Evolutionary conservation across 2,329 filamentous ascomycete genomes (phyloP).

Genomic region (Orbilia javanica): DNA sequence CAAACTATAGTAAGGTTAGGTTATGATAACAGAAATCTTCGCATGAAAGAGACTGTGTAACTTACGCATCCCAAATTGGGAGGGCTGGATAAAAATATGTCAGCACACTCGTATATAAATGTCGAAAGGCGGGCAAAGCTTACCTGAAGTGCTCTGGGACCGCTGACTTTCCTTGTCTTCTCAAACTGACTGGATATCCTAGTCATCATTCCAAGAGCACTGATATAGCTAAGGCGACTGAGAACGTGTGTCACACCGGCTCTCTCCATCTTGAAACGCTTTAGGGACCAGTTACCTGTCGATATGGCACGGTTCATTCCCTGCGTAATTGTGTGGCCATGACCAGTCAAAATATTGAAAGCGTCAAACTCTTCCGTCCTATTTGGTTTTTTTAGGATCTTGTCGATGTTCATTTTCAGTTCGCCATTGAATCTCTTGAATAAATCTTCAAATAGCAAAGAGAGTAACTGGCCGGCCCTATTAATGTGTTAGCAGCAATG

Average conservation of each 20-base stretch:
- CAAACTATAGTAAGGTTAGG: slow-evolving; percentile 71
- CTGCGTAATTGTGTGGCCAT: slow-evolving; percentile 87
- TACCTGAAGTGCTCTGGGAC: slow-evolving; percentile 87
- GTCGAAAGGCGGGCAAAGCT: neutral
- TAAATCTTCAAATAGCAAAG: slow-evolving; percentile 93
- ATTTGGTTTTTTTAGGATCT: slow-evolving; percentile 92
- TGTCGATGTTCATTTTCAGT: slow-evolving; percentile 93
- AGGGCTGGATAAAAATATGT: slow-evolving; percentile 70
- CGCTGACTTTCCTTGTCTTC: slow-evolving; percentile 96
- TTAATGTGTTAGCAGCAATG: slow-evolving; percentile 1
- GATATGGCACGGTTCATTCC: slow-evolving; percentile 97
- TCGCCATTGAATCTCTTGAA: slow-evolving; percentile 95
- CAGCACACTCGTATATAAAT: neutral
- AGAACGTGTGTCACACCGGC: slow-evolving; percentile 96
- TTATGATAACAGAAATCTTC: neutral
- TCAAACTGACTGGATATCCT: slow-evolving; percentile 98
- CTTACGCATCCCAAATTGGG: slow-evolving; percentile 89
- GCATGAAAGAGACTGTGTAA: neutral
- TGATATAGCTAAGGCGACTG: slow-evolving; percentile 95
- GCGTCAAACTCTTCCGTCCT: slow-evolving; percentile 90
- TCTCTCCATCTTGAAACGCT: slow-evolving; percentile 98
- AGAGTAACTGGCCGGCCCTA: slow-evolving; percentile 86
- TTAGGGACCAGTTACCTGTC: slow-evolving; percentile 97
- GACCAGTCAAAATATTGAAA: slow-evolving; percentile 82
- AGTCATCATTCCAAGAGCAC: slow-evolving; percentile 99